phyloP scores from a whole-genome alignment of 176 grass and related monocot species.

The Tuctoria greenei region DNA sequence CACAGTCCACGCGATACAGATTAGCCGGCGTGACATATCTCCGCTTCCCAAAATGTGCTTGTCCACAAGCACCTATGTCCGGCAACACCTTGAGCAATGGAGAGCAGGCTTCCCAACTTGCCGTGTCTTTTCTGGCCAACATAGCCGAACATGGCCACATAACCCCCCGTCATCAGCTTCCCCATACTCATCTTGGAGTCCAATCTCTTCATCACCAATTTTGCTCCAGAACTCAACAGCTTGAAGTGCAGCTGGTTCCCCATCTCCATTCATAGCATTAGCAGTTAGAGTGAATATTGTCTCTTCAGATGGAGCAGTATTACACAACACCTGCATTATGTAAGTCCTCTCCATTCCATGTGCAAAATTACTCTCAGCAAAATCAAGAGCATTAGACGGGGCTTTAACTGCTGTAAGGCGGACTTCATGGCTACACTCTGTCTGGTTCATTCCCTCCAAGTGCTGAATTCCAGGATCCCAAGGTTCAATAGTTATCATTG shows the following conservation, averaged over 20 bases:
- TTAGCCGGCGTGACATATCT: no score
- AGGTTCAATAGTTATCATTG: no score
- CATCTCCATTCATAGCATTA: conserved; percentile 71
- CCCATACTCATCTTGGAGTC: conserved; percentile 60
- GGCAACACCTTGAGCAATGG: no score
- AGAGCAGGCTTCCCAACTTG: no score
- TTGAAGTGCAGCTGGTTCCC: conserved; percentile 69
- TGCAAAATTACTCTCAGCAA: conserved; percentile 87
- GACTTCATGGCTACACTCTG: conserved; percentile 65
- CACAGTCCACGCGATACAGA: no score
- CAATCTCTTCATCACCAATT: conserved; percentile 92
- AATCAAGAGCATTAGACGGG: conserved; percentile 79
- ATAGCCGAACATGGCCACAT: no score
- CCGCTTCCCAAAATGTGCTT: no score
- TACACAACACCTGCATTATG: conserved; percentile 91
- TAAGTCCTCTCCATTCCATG: conserved; percentile 87
- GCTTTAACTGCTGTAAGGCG: conserved; percentile 76
- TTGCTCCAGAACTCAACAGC: conserved; percentile 94
- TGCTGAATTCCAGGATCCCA: no score
- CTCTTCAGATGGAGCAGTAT: conserved; percentile 74
- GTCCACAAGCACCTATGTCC: no score
- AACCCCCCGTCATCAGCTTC: conserved; percentile 67
- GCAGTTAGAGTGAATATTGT: conserved; percentile 74
- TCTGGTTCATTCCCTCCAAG: conserved; percentile 77
- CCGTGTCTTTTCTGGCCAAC: no score